These are phyloP conservation scores for Aphanomyces stellatus DNA, from an alignment of 352 stramenopile species.

Conservation along the genomic window DNA sequence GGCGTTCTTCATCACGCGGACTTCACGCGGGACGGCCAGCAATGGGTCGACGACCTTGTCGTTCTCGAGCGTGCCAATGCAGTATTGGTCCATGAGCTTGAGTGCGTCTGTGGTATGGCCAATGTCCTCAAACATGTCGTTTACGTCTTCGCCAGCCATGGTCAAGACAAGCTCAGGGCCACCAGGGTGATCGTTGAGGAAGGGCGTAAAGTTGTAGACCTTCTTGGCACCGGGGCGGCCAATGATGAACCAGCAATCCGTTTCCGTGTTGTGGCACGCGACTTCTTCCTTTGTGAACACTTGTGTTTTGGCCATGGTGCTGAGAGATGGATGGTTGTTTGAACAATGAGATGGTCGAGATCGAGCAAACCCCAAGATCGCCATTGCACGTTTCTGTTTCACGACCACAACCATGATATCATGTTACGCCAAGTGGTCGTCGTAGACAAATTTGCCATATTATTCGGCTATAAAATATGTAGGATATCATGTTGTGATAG, in stretches of 20 bases:
- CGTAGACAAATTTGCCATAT: too few relatives aligned
- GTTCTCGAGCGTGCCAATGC: constrained; percentile 88
- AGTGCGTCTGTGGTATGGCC: constrained; percentile 96
- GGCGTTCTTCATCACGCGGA: too few relatives aligned
- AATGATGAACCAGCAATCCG: constrained; percentile 86
- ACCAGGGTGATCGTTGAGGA: constrained; percentile 97
- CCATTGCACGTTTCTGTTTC: too few relatives aligned
- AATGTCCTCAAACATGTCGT: constrained; percentile 95
- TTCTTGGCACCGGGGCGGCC: constrained; percentile 61
- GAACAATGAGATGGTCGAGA: too few relatives aligned
- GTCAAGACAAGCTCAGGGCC: constrained; percentile 96
- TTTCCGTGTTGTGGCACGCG: constrained; percentile 63
- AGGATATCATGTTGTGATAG: too few relatives aligned
- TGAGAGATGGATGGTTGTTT: too few relatives aligned
- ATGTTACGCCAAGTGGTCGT: too few relatives aligned
- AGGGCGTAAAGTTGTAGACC: constrained; percentile 97
- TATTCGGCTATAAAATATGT: too few relatives aligned
- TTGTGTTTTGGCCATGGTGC: background rate
- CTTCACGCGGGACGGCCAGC: too few relatives aligned
- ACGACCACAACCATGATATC: too few relatives aligned
- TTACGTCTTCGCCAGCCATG: constrained; percentile 88
- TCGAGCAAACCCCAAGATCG: too few relatives aligned
- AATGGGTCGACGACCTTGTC: too few relatives aligned
- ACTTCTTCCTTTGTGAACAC: constrained; percentile 94
- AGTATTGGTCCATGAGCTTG: constrained; percentile 87